phyloP scores from a whole-genome alignment of 1,139 yeast species.

The Scheffersomyces stambukii region DNA sequence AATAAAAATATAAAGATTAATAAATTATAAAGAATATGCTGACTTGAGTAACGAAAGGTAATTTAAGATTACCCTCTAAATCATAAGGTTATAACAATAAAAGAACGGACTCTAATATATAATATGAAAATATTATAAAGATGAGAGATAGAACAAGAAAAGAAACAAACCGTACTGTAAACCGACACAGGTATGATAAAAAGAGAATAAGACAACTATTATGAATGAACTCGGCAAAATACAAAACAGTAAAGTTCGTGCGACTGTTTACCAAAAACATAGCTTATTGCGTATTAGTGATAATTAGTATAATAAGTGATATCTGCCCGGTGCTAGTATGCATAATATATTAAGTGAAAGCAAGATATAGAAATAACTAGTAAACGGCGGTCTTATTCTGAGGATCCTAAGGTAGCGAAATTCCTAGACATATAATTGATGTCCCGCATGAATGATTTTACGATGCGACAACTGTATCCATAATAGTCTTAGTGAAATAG shows the following conservation, averaged over 20 bases:
- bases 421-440: too few relatives aligned
- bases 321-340: too few relatives aligned
- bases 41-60: conserved; percentile 10
- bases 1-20: too few relatives aligned
- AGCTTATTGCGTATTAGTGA: background rate
- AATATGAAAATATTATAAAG: conserved; percentile 3
- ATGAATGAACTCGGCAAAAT: conserved; percentile 7
- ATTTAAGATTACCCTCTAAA: conserved; percentile 6
- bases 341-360: too few relatives aligned
- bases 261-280: conserved; percentile 2
- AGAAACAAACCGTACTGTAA: conserved; percentile 5
- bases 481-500: too few relatives aligned
- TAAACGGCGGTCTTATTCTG: too few relatives aligned
- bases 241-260: background rate
- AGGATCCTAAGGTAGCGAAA: too few relatives aligned
- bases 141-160: conserved; percentile 8
- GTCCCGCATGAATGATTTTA: too few relatives aligned
- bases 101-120: conserved; percentile 8
- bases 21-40: conserved; percentile 9
- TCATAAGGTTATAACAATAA: conserved; percentile 9
- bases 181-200: conserved; percentile 10
- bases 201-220: conserved; percentile 4
- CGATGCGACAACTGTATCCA: too few relatives aligned
- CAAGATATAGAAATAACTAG: too few relatives aligned
- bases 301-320: too few relatives aligned